Conservation (phyloP, 371 early-diverging fungal genomes). For the Catenaria anguillulae region DNA sequence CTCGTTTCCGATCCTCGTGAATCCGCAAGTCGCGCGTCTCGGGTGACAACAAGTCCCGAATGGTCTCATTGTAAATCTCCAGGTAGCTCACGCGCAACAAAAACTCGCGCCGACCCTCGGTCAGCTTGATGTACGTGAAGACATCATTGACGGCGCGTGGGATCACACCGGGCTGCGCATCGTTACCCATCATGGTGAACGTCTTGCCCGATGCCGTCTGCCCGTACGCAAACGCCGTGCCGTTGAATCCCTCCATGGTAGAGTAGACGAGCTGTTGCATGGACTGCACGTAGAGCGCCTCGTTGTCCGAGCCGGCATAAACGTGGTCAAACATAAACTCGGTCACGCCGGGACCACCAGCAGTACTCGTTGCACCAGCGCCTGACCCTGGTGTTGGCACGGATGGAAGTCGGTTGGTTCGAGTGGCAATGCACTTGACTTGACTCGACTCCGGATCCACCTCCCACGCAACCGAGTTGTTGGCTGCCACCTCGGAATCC, state of each 20-base stretch:
- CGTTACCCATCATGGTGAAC: slow-evolving; percentile 50
- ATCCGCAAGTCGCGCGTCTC: slow-evolving; percentile 60
- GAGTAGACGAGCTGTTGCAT: slow-evolving; percentile 25
- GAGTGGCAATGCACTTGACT: neutral
- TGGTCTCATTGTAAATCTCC: slow-evolving; percentile 92
- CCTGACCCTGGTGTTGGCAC: neutral
- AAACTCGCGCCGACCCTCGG: slow-evolving; percentile 46
- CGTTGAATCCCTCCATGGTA: slow-evolving; percentile 46
- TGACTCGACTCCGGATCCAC: neutral
- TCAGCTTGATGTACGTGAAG: slow-evolving; percentile 1
- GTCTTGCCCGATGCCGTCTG: slow-evolving; percentile 97
- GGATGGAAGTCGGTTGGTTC: slow-evolving; percentile 10
- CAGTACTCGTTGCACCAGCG: no score
- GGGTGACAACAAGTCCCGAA: slow-evolving; percentile 64
- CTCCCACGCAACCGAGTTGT: slow-evolving; percentile 5
- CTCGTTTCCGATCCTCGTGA: slow-evolving; percentile 63
- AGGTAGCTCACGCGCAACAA: slow-evolving; percentile 81
- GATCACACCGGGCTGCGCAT: slow-evolving; percentile 60
- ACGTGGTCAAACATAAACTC: slow-evolving; percentile 16
- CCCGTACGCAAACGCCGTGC: slow-evolving; percentile 32
- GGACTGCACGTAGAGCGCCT: slow-evolving; percentile 19
- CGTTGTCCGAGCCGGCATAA: slow-evolving; percentile 25
- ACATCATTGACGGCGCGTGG: slow-evolving; percentile 55
- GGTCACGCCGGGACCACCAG: neutral
- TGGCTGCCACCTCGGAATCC: slow-evolving; percentile 8